Conservation (phyloP, 768 basidiomycete genomes). For the Symmetrospora coprosmae region DNA sequence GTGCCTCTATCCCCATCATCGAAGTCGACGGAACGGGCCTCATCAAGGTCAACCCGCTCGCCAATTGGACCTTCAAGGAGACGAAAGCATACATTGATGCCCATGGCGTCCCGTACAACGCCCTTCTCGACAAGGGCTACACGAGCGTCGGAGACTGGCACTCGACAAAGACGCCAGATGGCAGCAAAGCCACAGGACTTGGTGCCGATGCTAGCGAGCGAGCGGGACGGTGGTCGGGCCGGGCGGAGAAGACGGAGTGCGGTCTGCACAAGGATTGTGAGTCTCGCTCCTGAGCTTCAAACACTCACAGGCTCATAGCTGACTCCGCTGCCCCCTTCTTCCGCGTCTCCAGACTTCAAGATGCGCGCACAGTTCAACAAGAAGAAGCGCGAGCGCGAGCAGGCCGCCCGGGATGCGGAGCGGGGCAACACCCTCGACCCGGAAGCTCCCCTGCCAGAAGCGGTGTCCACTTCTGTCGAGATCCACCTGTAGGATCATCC, state of each 20-base stretch:
- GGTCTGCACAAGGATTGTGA: conserved; percentile 66
- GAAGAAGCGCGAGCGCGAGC: conserved; percentile 37
- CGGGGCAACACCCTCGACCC: conserved; percentile 17
- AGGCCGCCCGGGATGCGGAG: conserved; percentile 31
- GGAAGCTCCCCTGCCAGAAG: neutral
- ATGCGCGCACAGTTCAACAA: conserved; percentile 41
- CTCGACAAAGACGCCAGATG: conserved; percentile 50
- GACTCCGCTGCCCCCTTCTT: neutral
- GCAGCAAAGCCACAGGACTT: conserved; percentile 45
- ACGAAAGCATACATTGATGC: conserved; percentile 72
- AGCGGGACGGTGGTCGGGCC: conserved; percentile 80
- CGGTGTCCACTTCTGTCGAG: no score
- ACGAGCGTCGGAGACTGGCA: conserved; percentile 96
- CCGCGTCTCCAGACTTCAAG: conserved; percentile 1
- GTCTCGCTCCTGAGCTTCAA: neutral
- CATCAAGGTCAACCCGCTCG: conserved; percentile 86
- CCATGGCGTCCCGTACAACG: conserved; percentile 75
- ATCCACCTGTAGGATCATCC: no score
- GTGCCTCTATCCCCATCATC: conserved; percentile 64
- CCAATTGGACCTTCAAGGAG: conserved; percentile 66
- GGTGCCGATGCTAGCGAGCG: conserved; percentile 61
- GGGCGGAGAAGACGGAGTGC: conserved; percentile 73
- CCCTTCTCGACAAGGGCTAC: conserved; percentile 77
- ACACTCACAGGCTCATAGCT: neutral
- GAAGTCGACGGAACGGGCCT: conserved; percentile 82